These are phyloP conservation scores for Coemansia javaensis DNA, from an alignment of 192 early-diverging fungal species.

Conservation along the genomic window DNA sequence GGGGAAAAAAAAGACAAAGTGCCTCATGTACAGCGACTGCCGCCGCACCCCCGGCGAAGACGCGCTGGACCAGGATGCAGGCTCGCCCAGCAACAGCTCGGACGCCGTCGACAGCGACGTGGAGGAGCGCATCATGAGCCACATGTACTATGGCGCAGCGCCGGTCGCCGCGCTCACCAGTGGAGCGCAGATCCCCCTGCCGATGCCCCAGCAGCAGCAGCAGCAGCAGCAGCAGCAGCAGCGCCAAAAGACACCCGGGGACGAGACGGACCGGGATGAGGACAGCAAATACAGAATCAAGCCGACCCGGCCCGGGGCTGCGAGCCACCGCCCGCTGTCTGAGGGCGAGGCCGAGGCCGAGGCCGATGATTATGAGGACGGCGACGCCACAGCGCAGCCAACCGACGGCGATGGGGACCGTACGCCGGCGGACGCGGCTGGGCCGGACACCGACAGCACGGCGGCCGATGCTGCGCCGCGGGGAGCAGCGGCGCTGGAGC, in stretches of 20 bases:
- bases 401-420: too few relatives aligned
- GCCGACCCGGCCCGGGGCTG: neutral
- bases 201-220: neutral
- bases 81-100: conserved; percentile 10
- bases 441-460: too few relatives aligned
- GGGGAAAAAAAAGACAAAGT: too few relatives aligned
- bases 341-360: neutral
- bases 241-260: neutral
- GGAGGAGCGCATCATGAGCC: conserved; percentile 42
- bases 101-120: conserved; percentile 42
- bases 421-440: too few relatives aligned
- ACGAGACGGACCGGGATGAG: conserved; percentile 5
- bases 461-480: neutral
- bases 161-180: conserved; percentile 1
- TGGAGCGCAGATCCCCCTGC: too few relatives aligned
- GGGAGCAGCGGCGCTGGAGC: conserved; percentile 9
- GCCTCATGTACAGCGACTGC: conserved; percentile 8
- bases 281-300: conserved; percentile 39
- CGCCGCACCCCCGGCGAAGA: conserved; percentile 1
- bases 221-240: neutral
- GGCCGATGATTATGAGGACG: too few relatives aligned
- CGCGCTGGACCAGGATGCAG: neutral
- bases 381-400: too few relatives aligned
- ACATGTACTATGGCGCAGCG: conserved; percentile 38
- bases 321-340: neutral